A percentile compares a stretch with the other conserved stretches of the same genome.
Evolutionary conservation across 2,329 filamentous ascomycete genomes (phyloP).

Genomic region (Alternaria viburni): DNA sequence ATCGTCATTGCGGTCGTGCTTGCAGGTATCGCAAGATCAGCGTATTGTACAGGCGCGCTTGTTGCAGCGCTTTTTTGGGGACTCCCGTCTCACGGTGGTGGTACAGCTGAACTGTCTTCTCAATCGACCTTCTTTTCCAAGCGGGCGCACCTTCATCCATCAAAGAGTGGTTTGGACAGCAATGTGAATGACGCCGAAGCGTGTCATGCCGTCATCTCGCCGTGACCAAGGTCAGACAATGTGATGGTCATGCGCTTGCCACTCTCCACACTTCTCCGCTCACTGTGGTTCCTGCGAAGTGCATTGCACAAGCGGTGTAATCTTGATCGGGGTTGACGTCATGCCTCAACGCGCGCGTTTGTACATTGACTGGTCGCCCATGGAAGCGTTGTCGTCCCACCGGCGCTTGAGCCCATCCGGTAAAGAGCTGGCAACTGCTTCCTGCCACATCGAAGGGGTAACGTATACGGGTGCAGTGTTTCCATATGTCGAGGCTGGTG

Average conservation of each 20-base stretch:
- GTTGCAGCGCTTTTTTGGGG: background rate
- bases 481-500: constrained; percentile 44
- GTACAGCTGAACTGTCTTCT: background rate
- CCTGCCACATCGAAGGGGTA: constrained; percentile 60
- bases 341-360: constrained; percentile 45
- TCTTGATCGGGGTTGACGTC: background rate
- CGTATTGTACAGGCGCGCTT: constrained; percentile 29
- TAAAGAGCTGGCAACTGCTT: constrained; percentile 54
- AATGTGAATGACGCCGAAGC: background rate
- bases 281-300: background rate
- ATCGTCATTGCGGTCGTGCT: constrained; percentile 26
- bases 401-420: constrained; percentile 53
- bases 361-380: constrained; percentile 48
- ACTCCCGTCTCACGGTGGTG: background rate
- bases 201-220: background rate
- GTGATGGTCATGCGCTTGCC: background rate
- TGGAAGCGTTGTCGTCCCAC: constrained; percentile 50
- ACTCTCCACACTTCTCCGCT: constrained; percentile 2
- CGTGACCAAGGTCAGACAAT: background rate
- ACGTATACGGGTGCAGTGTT: constrained; percentile 47
- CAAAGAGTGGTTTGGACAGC: background rate
- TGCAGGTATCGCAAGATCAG: constrained; percentile 23
- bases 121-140: background rate
- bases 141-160: background rate
- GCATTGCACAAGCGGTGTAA: background rate